phyloP scores from a whole-genome alignment of 176 grass and related monocot genomes.

The Elymus sibiricus region DNA sequence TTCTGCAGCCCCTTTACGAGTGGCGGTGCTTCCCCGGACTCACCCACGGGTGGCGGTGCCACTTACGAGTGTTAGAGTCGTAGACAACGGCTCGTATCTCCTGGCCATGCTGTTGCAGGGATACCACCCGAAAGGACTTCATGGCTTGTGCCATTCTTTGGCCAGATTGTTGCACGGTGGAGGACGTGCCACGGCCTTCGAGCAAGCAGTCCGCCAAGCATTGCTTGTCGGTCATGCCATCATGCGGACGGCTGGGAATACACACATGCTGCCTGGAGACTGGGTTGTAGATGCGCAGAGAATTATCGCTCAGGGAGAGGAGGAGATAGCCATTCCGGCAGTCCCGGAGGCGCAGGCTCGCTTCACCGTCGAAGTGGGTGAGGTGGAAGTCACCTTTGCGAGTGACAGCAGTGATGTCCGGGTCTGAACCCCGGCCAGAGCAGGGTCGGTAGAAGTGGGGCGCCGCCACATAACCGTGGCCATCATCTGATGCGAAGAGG shows the following conservation, averaged over 20 bases:
- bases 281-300: neutral
- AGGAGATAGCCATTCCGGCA: neutral
- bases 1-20: neutral
- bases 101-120: neutral
- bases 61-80: neutral
- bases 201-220: neutral
- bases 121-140: neutral
- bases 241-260: neutral
- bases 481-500: too few species aligned
- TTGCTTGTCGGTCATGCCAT: neutral
- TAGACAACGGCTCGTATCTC: slow-evolving; percentile 4
- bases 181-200: too few species aligned
- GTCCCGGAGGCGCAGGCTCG: neutral
- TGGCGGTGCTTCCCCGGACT: neutral
- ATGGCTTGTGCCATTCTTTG: too few species aligned
- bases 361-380: neutral
- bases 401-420: too few species aligned
- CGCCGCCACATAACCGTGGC: too few species aligned
- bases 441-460: too few species aligned
- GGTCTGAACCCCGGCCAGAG: too few species aligned
- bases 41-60: neutral
- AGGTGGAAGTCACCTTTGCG: too few species aligned
- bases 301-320: neutral
- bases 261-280: neutral
- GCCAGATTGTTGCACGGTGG: too few species aligned